phyloP scores from a whole-genome alignment of 2,329 filamentous ascomycete genomes.

The Blastomyces percursus region DNA sequence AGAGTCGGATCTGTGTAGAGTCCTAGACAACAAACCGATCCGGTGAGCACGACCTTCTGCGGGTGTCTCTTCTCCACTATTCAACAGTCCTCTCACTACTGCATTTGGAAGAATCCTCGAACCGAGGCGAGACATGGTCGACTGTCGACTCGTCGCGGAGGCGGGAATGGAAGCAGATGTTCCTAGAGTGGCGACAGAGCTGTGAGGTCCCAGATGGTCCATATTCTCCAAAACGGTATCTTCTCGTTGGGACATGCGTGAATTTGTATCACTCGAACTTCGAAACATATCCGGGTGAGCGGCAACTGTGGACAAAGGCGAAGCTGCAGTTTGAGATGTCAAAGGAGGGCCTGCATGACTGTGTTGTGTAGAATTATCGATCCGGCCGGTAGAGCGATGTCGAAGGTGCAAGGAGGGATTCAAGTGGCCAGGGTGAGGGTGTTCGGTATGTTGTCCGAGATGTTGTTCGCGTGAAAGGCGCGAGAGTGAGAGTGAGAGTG shows the following conservation, averaged over 20 bases:
- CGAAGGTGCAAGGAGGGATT: neutral
- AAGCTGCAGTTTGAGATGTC: neutral
- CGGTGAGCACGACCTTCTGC: constrained; percentile 37
- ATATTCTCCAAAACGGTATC: constrained; percentile 23
- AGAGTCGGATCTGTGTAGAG: constrained; percentile 26
- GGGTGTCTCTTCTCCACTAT: constrained; percentile 36
- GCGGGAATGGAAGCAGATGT: constrained; percentile 27
- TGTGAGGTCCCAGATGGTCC: constrained; percentile 21
- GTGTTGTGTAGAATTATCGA: neutral
- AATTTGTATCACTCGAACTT: constrained; percentile 2
- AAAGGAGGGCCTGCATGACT: neutral
- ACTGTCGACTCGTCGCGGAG: constrained; percentile 33
- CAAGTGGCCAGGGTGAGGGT: neutral
- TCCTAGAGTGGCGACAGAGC: constrained; percentile 22
- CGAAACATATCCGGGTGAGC: neutral
- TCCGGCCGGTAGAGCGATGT: neutral
- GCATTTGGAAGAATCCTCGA: constrained; percentile 39
- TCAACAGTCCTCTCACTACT: constrained; percentile 34
- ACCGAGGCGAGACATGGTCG: constrained; percentile 39
- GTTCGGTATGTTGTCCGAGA: neutral
- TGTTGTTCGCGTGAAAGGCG: neutral
- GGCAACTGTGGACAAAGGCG: neutral
- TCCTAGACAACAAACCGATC: constrained; percentile 32
- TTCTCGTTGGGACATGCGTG: constrained; percentile 25
- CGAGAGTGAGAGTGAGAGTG: neutral